Conservation (phyloP, 78 protist species). For the Protostelium mycophagum region DNA sequence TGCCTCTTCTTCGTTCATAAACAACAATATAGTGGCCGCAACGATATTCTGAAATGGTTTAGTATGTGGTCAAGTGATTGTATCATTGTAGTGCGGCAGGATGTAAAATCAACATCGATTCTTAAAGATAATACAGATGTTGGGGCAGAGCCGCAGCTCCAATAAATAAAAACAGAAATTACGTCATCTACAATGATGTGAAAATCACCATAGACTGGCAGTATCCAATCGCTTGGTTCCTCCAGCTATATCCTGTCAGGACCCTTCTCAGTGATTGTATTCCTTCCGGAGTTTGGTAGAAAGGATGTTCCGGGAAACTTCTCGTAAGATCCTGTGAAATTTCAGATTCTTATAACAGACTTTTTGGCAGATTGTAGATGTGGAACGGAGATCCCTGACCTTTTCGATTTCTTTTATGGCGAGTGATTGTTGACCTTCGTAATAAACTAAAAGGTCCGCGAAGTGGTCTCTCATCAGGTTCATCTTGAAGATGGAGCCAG, state of each 20-base stretch:
- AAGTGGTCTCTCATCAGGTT: neutral
- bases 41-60: slow-evolving; percentile 52
- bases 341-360: slow-evolving; percentile 22
- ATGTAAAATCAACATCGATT: no score
- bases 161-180: no score
- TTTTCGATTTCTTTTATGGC: slow-evolving; percentile 7
- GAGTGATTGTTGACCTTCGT: neutral
- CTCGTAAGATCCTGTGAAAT: no score
- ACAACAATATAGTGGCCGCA: slow-evolving; percentile 30
- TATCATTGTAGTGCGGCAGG: no score
- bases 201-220: slow-evolving; percentile 44
- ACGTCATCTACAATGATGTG: neutral
- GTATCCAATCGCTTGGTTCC: slow-evolving; percentile 57
- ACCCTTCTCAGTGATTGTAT: slow-evolving; percentile 48
- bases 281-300: slow-evolving; percentile 47
- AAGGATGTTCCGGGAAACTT: slow-evolving; percentile 74
- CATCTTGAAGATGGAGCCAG: neutral
- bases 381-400: slow-evolving; percentile 12
- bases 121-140: no score
- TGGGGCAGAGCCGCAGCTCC: no score
- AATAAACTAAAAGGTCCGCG: neutral
- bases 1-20: slow-evolving; percentile 37
- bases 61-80: no score
- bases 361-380: slow-evolving; percentile 14
- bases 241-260: slow-evolving; percentile 42